Evolutionary conservation across 495 filamentous ascomycete genomes (phyloP), one percentile per base, ranked within the genome.

Genomic region (Penicillium coprophilum): DNA sequence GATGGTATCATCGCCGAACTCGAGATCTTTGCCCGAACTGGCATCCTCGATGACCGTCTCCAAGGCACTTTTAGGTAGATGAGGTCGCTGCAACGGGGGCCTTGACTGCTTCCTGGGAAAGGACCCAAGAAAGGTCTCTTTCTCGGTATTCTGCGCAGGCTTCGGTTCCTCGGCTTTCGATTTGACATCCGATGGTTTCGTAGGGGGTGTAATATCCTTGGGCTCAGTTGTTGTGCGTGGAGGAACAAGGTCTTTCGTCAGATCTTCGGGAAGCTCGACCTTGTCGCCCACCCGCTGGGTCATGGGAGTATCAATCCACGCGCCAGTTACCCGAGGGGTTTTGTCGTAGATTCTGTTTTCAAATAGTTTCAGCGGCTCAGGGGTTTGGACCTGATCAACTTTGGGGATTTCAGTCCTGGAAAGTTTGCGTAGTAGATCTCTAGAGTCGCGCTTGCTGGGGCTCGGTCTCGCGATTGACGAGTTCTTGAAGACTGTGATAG

Each of bases 371-470:
- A 71, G 68, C 34, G 67, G 62, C 45, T 80, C 76, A 13, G 67
- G 69, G 21, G 66, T 65, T 21, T 67, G 60, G 11, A 57, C 50
- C 17, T 72, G 68, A 34, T 66, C 57, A 5, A 53, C 10, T 24
- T 58, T 69, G 17, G 68, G 74, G 60, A 80, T 88, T 20, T 85
- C 80, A 19, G 81, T 80, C 62, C 83, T 76, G 3, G 87, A 83
- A 7, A 92, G 74, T 50, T 77, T 81, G 46, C 81, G 81, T 55
- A 91, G 76, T 31, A 91, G 67, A 51, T 87, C 84, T 31, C 81
- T 80, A 1, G 88, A 88, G 60, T 89, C 87, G 47, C 82, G 77
- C 52, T 73, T 74, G 17, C 63, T 57, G 10, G 77, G 66, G 27
- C 56, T 71, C 46, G 68, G 66, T 50, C 63, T 68, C 46, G 30